A percentile compares a stretch with the other conserved stretches of the same genome.
These are phyloP conservation scores for Akanthomyces uredinophilus DNA, from an alignment of 2,329 filamentous ascomycete species.

Conservation along the genomic window DNA sequence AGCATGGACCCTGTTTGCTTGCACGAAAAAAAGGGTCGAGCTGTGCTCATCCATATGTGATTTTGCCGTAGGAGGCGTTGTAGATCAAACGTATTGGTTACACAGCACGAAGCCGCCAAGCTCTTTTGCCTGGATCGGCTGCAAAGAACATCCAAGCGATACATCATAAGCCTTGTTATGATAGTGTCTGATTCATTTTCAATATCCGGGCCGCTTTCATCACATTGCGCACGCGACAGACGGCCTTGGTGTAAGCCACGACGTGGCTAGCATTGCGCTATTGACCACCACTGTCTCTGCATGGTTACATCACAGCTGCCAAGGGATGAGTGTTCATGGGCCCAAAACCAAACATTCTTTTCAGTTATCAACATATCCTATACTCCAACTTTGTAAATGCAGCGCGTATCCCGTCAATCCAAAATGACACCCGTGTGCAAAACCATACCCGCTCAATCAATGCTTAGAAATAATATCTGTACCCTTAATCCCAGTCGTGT, in stretches of 20 bases:
- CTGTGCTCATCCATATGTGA: not conserved
- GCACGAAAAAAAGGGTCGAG: no score
- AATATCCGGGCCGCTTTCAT: not conserved
- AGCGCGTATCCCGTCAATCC: slow-evolving; percentile 7
- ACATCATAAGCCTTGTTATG: not conserved
- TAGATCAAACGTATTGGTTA: not conserved
- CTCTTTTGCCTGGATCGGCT: slow-evolving; percentile 1
- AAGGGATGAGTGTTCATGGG: not conserved
- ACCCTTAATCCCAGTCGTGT: not conserved
- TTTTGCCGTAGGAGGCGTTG: not conserved
- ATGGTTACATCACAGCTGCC: slow-evolving; percentile 2
- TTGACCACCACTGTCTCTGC: slow-evolving; percentile 2
- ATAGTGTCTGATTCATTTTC: not conserved
- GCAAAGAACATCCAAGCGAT: not conserved
- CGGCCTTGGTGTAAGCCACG: not conserved
- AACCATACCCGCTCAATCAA: slow-evolving; percentile 10
- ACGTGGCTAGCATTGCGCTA: slow-evolving; percentile 4
- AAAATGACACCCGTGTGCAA: slow-evolving; percentile 5
- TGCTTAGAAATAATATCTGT: slow-evolving; percentile 8
- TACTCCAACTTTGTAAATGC: slow-evolving; percentile 12
- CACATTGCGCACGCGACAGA: slow-evolving; percentile 1
- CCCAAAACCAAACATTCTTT: slow-evolving; percentile 1
- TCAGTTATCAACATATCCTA: slow-evolving; percentile 11
- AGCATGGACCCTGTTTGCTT: no score
- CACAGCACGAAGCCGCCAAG: not conserved